Conservation (phyloP, 2,329 filamentous ascomycete genomes). For the Dendrostoma leiphaemia region DNA sequence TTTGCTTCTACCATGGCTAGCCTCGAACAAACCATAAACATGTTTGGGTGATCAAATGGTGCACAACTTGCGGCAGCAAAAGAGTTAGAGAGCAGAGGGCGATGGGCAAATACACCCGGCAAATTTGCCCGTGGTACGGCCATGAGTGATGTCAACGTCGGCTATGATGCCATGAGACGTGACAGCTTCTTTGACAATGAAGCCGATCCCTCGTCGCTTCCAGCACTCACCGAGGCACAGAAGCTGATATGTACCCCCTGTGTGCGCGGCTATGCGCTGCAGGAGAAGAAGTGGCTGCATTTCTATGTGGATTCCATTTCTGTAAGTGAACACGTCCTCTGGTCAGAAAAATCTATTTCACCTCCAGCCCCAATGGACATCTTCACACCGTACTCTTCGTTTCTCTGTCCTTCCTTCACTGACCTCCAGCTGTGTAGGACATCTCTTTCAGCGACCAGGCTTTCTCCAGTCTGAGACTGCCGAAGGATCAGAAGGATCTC, state of each 20-base stretch:
- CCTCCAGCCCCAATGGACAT: too few species aligned
- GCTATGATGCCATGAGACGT: not conserved
- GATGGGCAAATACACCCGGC: not conserved
- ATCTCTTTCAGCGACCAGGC: conserved; percentile 41
- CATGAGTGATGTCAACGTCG: not conserved
- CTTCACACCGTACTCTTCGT: too few species aligned
- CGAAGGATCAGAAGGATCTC: conserved; percentile 38
- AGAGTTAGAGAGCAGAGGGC: too few species aligned
- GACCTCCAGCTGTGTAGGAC: not conserved
- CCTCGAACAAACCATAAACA: too few species aligned
- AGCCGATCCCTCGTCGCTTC: not conserved
- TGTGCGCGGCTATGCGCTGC: conserved; percentile 43
- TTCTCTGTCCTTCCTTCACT: too few species aligned
- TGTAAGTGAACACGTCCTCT: not conserved
- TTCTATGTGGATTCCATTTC: conserved; percentile 37
- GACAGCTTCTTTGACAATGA: not conserved
- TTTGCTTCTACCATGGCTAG: too few species aligned
- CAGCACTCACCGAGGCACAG: conserved; percentile 24
- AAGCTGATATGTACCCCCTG: conserved; percentile 25
- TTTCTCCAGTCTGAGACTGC: conserved; percentile 31
- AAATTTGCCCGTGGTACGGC: not conserved
- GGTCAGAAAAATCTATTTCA: not conserved
- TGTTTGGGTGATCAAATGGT: too few species aligned
- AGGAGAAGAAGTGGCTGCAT: conserved; percentile 41
- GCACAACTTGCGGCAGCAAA: too few species aligned